Evolutionary conservation across 2,329 filamentous ascomycete species (phyloP).

Genomic region (Epichloe amarillans): DNA sequence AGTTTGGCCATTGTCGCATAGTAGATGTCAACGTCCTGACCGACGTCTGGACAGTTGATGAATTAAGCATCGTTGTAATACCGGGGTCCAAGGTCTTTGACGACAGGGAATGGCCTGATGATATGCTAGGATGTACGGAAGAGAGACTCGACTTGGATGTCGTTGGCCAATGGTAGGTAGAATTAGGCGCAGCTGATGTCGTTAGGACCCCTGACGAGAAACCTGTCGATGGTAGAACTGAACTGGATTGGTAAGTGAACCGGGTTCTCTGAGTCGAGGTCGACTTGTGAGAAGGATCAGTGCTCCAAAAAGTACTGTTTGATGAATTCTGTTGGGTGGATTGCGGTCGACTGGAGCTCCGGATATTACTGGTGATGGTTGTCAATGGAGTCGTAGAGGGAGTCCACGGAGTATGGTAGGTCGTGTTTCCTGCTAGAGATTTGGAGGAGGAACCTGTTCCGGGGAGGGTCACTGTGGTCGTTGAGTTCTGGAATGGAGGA

Average conservation of each 20-base stretch:
- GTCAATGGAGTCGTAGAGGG: neutral
- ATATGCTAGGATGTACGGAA: neutral
- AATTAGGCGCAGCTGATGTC: neutral
- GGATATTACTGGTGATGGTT: neutral
- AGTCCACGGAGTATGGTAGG: neutral
- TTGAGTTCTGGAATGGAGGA: slow-evolving; percentile 4
- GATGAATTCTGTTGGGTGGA: neutral
- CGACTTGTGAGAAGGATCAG: neutral
- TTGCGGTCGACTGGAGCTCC: neutral
- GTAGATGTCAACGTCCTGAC: slow-evolving; percentile 1
- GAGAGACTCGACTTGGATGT: neutral
- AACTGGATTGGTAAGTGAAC: slow-evolving; percentile 2
- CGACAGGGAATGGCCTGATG: neutral
- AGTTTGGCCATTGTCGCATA: neutral
- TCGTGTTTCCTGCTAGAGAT: neutral
- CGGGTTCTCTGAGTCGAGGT: neutral
- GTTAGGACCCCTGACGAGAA: neutral
- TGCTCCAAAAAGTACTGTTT: neutral
- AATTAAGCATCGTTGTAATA: neutral
- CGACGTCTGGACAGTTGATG: neutral
- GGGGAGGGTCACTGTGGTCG: slow-evolving; percentile 11
- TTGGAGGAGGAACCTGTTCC: neutral
- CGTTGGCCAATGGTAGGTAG: slow-evolving; percentile 1
- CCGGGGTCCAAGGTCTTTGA: neutral
- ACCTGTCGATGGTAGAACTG: neutral